Evolutionary conservation across 257 asterid genomes (phyloP).

Genomic region (Nicotiana benthamiana): DNA sequence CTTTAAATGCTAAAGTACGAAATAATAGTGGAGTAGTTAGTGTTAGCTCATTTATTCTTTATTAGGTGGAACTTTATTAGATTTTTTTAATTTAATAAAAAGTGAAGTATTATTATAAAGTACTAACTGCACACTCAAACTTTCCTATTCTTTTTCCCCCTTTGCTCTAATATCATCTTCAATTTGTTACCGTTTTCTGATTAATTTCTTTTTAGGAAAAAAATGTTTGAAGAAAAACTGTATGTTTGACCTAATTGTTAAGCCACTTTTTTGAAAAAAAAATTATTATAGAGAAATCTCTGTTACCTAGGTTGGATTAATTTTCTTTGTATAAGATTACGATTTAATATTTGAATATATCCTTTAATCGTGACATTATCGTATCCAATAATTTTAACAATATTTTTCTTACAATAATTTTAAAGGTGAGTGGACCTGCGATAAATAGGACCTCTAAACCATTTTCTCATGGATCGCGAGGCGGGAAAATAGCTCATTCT

Average conservation of each 20-base stretch:
- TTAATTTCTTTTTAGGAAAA: too few species aligned
- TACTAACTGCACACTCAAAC: background rate
- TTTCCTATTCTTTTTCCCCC: background rate
- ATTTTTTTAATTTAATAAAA: background rate
- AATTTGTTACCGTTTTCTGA: background rate
- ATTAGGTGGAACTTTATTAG: background rate
- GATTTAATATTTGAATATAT: background rate
- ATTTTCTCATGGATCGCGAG: too few species aligned
- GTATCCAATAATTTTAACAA: background rate
- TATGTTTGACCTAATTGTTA: background rate
- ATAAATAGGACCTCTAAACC: background rate
- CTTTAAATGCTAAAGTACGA: background rate
- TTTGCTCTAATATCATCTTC: background rate
- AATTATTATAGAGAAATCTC: background rate
- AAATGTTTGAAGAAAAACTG: background rate
- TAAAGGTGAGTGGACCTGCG: background rate
- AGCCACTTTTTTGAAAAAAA: too few species aligned
- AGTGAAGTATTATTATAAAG: background rate
- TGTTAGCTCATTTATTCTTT: background rate
- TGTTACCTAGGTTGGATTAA: background rate
- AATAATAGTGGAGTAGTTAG: background rate
- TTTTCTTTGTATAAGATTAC: background rate
- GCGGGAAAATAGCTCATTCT: background rate
- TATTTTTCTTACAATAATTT: background rate
- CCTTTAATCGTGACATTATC: background rate